Conservation (phyloP, 2,329 filamentous ascomycete species). For the Fusarium sp. region DNA sequence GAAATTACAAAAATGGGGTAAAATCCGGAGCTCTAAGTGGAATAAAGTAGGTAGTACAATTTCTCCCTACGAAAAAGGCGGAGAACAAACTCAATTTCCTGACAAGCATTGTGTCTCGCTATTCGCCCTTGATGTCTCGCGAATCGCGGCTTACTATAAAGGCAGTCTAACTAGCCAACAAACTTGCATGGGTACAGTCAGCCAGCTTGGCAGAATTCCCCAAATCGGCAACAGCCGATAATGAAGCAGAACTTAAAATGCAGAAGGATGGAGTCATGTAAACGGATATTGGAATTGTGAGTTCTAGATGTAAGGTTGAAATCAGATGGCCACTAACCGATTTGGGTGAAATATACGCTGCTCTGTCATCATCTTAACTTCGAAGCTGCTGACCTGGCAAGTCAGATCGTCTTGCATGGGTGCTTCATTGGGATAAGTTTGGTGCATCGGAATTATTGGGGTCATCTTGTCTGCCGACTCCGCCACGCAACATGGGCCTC, state of each 20-base stretch:
- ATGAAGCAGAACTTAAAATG: not conserved
- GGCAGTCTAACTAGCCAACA: not conserved
- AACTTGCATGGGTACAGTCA: not conserved
- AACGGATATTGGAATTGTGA: not conserved
- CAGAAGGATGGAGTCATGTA: not conserved
- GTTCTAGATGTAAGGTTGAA: not conserved
- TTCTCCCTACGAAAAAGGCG: not conserved
- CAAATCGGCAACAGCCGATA: not conserved
- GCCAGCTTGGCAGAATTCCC: not conserved
- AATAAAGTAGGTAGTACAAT: not conserved
- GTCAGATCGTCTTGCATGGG: not conserved
- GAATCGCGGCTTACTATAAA: not conserved
- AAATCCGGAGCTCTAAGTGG: not conserved
- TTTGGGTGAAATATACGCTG: not conserved
- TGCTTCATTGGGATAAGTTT: no score
- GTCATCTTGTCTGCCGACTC: not conserved
- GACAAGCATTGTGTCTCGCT: not conserved
- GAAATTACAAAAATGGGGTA: no score
- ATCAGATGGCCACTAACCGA: not conserved
- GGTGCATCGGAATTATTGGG: no score
- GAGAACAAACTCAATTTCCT: not conserved
- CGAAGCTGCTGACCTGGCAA: not conserved
- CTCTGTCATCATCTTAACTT: not conserved
- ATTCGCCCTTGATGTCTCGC: slow-evolving; percentile 3
- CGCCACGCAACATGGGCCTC: not conserved